Evolutionary conservation across 768 basidiomycete genomes (phyloP).

Genomic region (Calocybe gangraenosa): DNA sequence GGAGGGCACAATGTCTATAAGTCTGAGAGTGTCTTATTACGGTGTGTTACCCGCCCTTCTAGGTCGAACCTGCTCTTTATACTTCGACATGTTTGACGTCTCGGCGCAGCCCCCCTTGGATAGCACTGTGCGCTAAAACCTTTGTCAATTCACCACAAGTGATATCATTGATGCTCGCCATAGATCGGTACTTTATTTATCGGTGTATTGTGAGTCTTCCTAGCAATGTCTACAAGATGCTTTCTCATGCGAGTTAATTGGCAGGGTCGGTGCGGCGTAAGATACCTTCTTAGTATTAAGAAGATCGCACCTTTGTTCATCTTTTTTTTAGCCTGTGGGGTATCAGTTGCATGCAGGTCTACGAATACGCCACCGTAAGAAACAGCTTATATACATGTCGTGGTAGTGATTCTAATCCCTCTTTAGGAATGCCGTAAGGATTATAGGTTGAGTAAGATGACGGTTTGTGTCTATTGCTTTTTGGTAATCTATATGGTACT

Average conservation of each 20-base stretch:
- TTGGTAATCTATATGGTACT: background rate
- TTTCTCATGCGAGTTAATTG: background rate
- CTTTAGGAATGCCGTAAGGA: conserved; percentile 8
- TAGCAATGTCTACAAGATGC: background rate
- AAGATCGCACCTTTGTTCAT: background rate
- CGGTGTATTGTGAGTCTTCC: conserved; percentile 10
- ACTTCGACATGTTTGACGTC: conserved; percentile 7
- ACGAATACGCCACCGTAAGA: conserved; percentile 10
- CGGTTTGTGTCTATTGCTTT: conserved; percentile 1
- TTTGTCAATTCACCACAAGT: background rate
- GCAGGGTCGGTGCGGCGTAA: conserved; percentile 11
- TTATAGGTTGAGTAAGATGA: conserved; percentile 4
- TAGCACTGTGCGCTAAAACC: conserved; percentile 3
- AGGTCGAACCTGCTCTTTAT: too few species aligned
- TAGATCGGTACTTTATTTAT: conserved; percentile 13
- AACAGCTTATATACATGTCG: background rate
- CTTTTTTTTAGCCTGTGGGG: conserved; percentile 10
- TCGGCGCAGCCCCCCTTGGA: conserved; percentile 6
- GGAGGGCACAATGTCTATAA: too few species aligned
- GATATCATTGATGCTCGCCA: background rate
- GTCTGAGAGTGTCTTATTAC: too few species aligned
- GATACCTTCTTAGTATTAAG: background rate
- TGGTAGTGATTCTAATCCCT: background rate
- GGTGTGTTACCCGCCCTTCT: too few species aligned
- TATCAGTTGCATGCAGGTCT: conserved; percentile 14